Percentiles rank a stretch among this genome's conserved stretches.
Evolutionary conservation across 2,329 filamentous ascomycete species (phyloP).

Genomic region (Sporothrix luriei): DNA sequence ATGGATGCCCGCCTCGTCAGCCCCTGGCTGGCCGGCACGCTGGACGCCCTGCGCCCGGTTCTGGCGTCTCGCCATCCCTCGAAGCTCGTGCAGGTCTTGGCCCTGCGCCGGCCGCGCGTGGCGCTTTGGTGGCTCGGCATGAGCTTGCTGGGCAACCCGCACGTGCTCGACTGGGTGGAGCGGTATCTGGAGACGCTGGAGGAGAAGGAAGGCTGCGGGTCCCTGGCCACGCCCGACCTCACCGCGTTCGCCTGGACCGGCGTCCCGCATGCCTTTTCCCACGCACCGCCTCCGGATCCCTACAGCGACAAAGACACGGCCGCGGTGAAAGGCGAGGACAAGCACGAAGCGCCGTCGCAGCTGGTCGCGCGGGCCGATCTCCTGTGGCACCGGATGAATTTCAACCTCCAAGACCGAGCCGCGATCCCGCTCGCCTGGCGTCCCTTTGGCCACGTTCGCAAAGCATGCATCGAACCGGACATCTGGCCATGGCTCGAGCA

Average conservation of each 20-base stretch:
- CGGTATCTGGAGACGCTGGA: conserved; percentile 40
- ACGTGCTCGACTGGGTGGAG: conserved; percentile 37
- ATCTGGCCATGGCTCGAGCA: conserved; percentile 30
- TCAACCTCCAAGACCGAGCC: conserved; percentile 13
- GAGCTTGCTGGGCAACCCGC: conserved; percentile 38
- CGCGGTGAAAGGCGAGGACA: not conserved
- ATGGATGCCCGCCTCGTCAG: conserved; percentile 41
- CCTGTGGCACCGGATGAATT: conserved; percentile 15
- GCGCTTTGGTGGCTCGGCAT: conserved; percentile 42
- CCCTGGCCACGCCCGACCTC: conserved; percentile 6
- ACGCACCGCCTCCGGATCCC: conserved; percentile 1
- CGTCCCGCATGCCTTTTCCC: conserved; percentile 24
- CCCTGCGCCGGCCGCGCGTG: conserved; percentile 39
- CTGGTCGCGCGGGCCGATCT: conserved; percentile 16
- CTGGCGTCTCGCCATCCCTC: conserved; percentile 37
- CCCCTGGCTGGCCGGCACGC: conserved; percentile 40
- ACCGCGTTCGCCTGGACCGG: conserved; percentile 30
- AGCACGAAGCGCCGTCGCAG: not conserved
- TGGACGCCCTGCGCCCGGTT: conserved; percentile 37
- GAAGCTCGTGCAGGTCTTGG: conserved; percentile 38
- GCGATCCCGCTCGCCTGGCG: conserved; percentile 12
- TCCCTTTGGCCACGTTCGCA: conserved; percentile 21
- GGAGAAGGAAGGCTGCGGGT: conserved; percentile 34
- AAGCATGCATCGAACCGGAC: conserved; percentile 24
- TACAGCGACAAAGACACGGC: not conserved